Conservation (phyloP, 352 stramenopile species). For the Globisporangium spiculum region DNA sequence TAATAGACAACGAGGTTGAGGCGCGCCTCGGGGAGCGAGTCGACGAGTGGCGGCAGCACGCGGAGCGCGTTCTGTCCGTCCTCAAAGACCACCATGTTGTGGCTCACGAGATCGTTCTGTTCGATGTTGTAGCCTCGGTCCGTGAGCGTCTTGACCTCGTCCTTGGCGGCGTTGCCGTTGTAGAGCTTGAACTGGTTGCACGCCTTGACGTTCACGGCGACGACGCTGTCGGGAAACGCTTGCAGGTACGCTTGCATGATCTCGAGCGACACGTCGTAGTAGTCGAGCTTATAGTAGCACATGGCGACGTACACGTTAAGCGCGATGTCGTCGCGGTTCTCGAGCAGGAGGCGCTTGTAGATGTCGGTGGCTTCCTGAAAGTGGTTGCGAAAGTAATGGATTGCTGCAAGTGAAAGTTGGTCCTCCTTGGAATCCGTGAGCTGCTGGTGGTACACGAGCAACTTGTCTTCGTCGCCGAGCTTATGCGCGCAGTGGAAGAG, state of each 20-base stretch:
- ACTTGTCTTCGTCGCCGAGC: constrained; percentile 91
- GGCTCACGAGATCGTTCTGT: constrained; percentile 92
- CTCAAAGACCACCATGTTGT: constrained; percentile 97
- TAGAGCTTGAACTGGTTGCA: constrained; percentile 97
- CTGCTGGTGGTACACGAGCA: constrained; percentile 94
- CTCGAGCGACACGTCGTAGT: constrained; percentile 97
- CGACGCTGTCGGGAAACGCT: constrained; percentile 85
- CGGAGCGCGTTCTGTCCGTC: constrained; percentile 92
- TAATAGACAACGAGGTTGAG: constrained; percentile 96
- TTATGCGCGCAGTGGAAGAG: constrained; percentile 95
- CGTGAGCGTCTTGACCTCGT: constrained; percentile 91
- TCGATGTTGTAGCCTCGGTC: constrained; percentile 89
- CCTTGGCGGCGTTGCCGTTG: constrained; percentile 94
- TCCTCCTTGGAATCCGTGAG: constrained; percentile 92
- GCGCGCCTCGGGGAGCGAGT: constrained; percentile 92
- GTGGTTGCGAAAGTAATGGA: constrained; percentile 94
- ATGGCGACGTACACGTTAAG: constrained; percentile 98
- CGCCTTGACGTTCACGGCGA: constrained; percentile 96
- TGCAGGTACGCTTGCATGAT: constrained; percentile 96
- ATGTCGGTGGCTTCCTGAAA: constrained; percentile 95
- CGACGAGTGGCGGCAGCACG: constrained; percentile 89
- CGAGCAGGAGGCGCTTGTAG: constrained; percentile 94
- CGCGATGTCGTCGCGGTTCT: constrained; percentile 95
- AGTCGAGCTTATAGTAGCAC: constrained; percentile 98
- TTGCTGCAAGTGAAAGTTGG: constrained; percentile 93